phyloP scores from a whole-genome alignment of 2,329 filamentous ascomycete species.

The Chlorencoelia australis region DNA sequence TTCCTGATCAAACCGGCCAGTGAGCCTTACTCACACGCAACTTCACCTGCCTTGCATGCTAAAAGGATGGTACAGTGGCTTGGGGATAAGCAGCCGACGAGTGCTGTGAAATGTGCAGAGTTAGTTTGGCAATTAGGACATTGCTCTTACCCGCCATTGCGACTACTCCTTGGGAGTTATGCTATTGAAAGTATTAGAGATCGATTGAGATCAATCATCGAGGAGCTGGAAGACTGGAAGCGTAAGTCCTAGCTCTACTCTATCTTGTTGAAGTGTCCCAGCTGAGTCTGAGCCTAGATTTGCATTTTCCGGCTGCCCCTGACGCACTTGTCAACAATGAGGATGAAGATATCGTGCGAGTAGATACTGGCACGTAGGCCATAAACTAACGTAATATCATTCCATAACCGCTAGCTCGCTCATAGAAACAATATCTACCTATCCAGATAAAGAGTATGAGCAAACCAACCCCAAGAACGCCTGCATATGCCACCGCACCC shows the following conservation, averaged over 20 bases:
- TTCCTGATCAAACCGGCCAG: constrained; percentile 83
- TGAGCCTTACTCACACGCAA: constrained; percentile 67
- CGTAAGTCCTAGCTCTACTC: no score
- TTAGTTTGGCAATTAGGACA: constrained; percentile 91
- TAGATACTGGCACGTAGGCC: constrained; percentile 11
- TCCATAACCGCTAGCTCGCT: no score
- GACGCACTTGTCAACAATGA: constrained; percentile 31
- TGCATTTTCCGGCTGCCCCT: constrained; percentile 52
- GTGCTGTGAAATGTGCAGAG: constrained; percentile 85
- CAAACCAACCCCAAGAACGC: no score
- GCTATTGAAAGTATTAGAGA: constrained; percentile 94
- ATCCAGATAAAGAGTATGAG: no score
- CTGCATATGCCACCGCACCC: no score
- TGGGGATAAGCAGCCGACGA: constrained; percentile 83
- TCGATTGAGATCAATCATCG: constrained; percentile 77
- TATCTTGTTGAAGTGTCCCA: no score
- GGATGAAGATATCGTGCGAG: constrained; percentile 15
- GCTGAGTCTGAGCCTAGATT: no score
- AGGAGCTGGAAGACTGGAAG: constrained; percentile 92
- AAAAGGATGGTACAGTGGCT: constrained; percentile 91
- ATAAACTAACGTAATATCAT: no score
- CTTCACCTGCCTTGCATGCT: constrained; percentile 78
- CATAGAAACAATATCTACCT: no score
- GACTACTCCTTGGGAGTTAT: constrained; percentile 82
- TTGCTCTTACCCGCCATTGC: constrained; percentile 83